Percentiles rank a stretch among this genome's conserved stretches.
phyloP scores from a whole-genome alignment of 2,329 filamentous ascomycete species.

The Dothideomycetes sp. region DNA sequence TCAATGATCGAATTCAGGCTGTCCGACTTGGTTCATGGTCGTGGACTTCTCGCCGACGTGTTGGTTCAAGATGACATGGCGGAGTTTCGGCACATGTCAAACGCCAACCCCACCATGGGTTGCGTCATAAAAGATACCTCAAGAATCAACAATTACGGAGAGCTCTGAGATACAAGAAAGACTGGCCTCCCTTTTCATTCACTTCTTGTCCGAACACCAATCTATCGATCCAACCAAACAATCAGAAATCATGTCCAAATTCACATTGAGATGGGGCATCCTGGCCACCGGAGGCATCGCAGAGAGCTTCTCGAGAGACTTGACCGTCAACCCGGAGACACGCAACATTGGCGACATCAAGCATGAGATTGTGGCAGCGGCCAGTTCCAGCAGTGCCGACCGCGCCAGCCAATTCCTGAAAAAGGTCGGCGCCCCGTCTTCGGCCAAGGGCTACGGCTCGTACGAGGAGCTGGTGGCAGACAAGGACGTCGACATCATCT shows the following conservation, averaged over 20 bases:
- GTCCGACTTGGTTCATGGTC: no score
- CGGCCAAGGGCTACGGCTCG: constrained; percentile 65
- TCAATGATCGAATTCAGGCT: no score
- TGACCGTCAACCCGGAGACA: constrained; percentile 61
- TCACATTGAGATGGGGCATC: constrained; percentile 32
- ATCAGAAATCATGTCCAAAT: constrained; percentile 14
- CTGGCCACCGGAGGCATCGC: constrained; percentile 42
- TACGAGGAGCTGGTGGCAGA: constrained; percentile 76
- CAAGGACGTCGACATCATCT: constrained; percentile 72
- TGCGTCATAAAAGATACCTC: no score
- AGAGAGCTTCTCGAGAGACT: constrained; percentile 57
- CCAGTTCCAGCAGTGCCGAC: constrained; percentile 63
- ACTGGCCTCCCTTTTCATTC: no score
- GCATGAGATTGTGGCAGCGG: constrained; percentile 70
- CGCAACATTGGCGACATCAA: constrained; percentile 63
- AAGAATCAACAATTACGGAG: no score
- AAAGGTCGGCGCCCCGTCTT: constrained; percentile 57
- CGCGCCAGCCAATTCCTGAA: constrained; percentile 65
- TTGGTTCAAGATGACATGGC: no score
- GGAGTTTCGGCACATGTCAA: no score
- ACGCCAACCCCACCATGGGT: no score
- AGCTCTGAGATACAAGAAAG: no score
- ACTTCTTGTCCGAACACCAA: background rate
- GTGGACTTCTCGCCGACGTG: no score
- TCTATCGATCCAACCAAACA: background rate